phyloP scores from a whole-genome alignment of 345 rosid genomes.

The Aquilaria sinensis region DNA sequence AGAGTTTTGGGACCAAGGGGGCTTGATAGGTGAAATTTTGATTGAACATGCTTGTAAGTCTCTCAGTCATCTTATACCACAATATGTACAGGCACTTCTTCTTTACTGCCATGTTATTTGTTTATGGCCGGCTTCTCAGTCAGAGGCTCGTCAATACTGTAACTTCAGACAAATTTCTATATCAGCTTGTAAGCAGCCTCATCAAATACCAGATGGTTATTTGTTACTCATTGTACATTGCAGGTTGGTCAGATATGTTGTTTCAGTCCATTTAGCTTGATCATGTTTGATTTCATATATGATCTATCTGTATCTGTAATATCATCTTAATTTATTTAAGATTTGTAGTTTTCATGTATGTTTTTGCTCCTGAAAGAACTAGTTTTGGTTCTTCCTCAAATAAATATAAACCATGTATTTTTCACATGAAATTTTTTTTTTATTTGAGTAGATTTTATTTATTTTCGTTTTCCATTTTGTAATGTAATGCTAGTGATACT shows the following conservation, averaged over 20 bases:
- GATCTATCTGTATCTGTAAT: too few relatives aligned
- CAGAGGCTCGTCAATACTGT: constrained; percentile 90
- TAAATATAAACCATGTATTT: too few relatives aligned
- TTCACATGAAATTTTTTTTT: too few relatives aligned
- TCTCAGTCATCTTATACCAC: constrained; percentile 8
- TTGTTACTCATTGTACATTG: constrained; percentile 81
- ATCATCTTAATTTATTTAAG: too few relatives aligned
- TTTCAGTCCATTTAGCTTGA: too few relatives aligned
- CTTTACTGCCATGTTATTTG: constrained; percentile 95
- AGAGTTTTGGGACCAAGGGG: neutral
- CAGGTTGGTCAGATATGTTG: constrained; percentile 45
- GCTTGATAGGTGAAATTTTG: constrained; percentile 2
- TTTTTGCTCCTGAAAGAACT: too few relatives aligned
- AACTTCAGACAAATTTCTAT: constrained; percentile 71
- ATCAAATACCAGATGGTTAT: constrained; percentile 90
- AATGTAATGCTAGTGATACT: neutral
- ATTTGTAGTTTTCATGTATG: too few relatives aligned
- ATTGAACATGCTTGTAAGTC: neutral
- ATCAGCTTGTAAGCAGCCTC: constrained; percentile 67
- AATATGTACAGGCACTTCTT: constrained; percentile 75
- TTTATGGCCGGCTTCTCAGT: constrained; percentile 91
- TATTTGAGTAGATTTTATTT: too few relatives aligned
- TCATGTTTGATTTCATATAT: too few relatives aligned
- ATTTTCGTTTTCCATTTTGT: too few relatives aligned
- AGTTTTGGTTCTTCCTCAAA: too few relatives aligned